Percentiles rank a stretch among this genome's conserved stretches.
Conservation (phyloP, 257 asterid species). For the Eucommia ulmoides region DNA sequence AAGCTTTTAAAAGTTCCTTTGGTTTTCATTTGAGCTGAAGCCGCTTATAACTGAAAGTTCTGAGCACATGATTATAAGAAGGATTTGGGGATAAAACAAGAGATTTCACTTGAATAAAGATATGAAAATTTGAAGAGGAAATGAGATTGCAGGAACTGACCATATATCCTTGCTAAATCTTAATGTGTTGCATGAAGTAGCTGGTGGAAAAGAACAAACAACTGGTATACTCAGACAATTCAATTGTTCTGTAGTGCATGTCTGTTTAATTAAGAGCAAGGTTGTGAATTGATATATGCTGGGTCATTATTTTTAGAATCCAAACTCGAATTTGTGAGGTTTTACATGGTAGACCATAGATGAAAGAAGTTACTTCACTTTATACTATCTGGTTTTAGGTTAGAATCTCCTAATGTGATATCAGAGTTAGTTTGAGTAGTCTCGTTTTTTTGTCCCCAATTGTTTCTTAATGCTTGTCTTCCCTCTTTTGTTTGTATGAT, state of each 20-base stretch:
- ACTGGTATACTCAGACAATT: neutral
- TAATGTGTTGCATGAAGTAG: neutral
- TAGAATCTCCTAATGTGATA: neutral
- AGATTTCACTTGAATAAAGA: conserved; percentile 48
- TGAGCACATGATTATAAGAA: neutral
- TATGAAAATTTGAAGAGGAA: conserved; percentile 35
- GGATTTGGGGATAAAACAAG: conserved; percentile 38
- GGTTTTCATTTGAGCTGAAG: no score
- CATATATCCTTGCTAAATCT: conserved; percentile 50
- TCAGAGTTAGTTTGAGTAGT: neutral
- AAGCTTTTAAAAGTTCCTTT: no score
- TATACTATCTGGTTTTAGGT: neutral
- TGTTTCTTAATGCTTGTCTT: neutral
- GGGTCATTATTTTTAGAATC: neutral
- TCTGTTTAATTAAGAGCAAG: neutral
- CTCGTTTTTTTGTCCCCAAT: no score
- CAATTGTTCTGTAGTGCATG: neutral
- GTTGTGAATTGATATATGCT: neutral
- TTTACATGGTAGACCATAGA: no score
- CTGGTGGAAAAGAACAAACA: neutral
- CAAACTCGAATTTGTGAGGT: neutral
- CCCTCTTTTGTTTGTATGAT: neutral
- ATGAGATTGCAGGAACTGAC: conserved; percentile 59
- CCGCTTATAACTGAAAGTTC: no score
- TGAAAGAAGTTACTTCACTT: no score